Conservation (phyloP, 2,329 filamentous ascomycete species). For the Immersiporthe knoxdaviesiana region DNA sequence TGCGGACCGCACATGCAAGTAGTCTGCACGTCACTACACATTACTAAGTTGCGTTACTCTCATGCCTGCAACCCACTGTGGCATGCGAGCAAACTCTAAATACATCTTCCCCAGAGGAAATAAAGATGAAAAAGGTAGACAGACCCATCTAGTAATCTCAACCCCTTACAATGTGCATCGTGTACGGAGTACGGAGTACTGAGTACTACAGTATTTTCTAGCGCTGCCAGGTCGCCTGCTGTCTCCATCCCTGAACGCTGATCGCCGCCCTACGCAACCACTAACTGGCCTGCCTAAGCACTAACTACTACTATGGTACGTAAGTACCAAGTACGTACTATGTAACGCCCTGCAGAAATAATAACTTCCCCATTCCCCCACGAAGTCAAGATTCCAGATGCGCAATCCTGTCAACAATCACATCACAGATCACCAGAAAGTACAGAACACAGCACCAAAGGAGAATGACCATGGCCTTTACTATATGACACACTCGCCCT, state of each 20-base stretch:
- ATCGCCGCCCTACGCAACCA: neutral
- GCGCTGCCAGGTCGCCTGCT: neutral
- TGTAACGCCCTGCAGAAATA: neutral
- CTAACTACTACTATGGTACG: too few species aligned
- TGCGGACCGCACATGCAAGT: too few species aligned
- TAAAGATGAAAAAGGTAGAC: neutral
- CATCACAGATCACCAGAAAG: neutral
- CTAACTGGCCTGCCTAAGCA: too few species aligned
- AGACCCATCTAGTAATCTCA: neutral
- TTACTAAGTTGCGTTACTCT: too few species aligned
- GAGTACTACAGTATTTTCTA: neutral
- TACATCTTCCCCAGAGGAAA: neutral
- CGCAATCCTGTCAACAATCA: constrained; percentile 11
- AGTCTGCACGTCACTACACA: neutral
- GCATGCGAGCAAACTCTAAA: neutral
- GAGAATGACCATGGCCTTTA: constrained; percentile 7
- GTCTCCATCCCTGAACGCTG: neutral
- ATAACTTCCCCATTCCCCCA: neutral
- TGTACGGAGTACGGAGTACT: too few species aligned
- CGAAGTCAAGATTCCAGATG: neutral
- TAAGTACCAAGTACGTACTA: too few species aligned
- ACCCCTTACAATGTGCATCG: neutral
- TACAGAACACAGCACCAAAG: neutral
- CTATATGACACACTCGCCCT: constrained; percentile 15
- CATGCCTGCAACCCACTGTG: neutral